Conservation (phyloP, 2,329 filamentous ascomycete species). For the Aspergillus tamarii region DNA sequence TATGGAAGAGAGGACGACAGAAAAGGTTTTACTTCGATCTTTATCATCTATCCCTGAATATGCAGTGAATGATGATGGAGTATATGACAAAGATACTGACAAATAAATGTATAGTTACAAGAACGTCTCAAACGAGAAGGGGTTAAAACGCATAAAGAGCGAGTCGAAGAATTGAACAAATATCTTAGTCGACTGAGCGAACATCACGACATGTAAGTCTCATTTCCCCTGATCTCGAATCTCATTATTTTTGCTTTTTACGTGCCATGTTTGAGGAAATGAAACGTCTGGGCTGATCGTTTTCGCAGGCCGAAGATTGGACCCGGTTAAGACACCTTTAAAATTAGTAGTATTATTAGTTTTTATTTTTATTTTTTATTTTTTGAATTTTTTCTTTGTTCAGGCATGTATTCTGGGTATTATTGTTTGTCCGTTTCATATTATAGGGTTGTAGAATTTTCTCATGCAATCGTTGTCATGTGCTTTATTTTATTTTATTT, state of each 20-base stretch:
- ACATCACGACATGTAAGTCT: constrained; percentile 85
- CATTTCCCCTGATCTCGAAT: neutral
- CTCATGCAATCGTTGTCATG: neutral
- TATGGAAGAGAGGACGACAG: no score
- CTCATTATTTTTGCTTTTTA: neutral
- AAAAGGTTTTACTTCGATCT: no score
- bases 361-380: neutral
- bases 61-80: no score
- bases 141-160: constrained; percentile 94
- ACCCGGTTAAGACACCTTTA: constrained; percentile 37
- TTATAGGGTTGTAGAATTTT: neutral
- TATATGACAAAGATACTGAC: neutral
- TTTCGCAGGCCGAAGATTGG: constrained; percentile 43
- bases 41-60: no score
- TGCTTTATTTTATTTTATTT: neutral
- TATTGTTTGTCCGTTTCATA: neutral
- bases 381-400: neutral
- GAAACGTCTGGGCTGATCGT: neutral
- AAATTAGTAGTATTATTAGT: neutral
- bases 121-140: constrained; percentile 81
- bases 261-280: neutral
- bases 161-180: constrained; percentile 92
- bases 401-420: neutral
- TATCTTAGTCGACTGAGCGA: constrained; percentile 91
- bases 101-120: constrained; percentile 62